phyloP scores from a whole-genome alignment of 225 moss, liverwort and hornwort genomes.

The Pseudisothecium myosuroides region DNA sequence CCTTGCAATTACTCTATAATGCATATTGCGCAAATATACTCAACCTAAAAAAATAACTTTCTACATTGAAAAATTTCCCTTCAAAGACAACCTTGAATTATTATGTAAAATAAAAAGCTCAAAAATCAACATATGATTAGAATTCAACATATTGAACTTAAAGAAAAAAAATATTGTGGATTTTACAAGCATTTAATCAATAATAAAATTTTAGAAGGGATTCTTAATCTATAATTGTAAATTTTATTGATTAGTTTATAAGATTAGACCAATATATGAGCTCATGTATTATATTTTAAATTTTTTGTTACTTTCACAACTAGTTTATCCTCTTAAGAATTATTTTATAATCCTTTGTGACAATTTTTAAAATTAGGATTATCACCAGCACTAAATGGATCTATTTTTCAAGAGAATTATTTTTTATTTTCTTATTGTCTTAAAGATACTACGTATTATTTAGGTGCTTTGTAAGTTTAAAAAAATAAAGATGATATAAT shows the following conservation, averaged over 20 bases:
- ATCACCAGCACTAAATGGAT: too few species aligned
- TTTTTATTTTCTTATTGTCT: neutral
- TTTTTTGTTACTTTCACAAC: neutral
- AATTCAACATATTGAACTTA: neutral
- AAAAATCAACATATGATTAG: neutral
- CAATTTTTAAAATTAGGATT: rapidly evolving
- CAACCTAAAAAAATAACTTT: neutral
- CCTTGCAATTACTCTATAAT: neutral
- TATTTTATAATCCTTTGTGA: neutral
- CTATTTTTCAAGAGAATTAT: neutral
- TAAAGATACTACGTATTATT: too few species aligned
- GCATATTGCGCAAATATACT: neutral
- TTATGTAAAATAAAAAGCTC: neutral
- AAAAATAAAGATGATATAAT: neutral
- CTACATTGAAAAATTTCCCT: neutral
- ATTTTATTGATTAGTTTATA: too few species aligned
- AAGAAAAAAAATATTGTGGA: neutral
- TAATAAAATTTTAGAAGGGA: neutral
- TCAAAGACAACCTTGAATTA: too few species aligned
- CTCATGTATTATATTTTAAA: neutral
- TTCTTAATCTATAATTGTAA: neutral
- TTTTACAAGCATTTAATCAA: neutral
- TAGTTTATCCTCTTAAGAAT: neutral
- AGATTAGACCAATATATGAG: neutral
- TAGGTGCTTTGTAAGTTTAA: rapidly evolving